Evolutionary conservation across 1,139 yeast species (phyloP).

Genomic region (Arxiozyma bovina): DNA sequence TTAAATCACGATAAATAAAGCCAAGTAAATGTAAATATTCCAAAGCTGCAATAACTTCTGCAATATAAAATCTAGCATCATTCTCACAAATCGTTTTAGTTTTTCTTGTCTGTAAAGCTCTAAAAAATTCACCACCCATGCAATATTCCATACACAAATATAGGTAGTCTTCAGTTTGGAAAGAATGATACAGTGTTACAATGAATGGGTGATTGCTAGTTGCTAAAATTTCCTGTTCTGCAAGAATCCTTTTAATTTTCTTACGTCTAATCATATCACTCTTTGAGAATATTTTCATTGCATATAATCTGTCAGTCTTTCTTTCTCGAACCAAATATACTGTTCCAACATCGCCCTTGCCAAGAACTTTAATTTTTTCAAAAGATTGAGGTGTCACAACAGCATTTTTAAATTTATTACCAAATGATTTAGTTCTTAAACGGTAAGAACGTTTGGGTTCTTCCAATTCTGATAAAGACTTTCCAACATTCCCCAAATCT

Average conservation of each 20-base stretch:
- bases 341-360: slow-evolving; percentile 97
- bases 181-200: slow-evolving; percentile 90
- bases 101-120: slow-evolving; percentile 87
- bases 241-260: slow-evolving; percentile 87
- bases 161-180: slow-evolving; percentile 87
- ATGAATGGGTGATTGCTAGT: slow-evolving; percentile 95
- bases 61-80: slow-evolving; percentile 90
- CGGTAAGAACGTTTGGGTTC: slow-evolving; percentile 33
- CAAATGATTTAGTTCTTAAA: slow-evolving; percentile 40
- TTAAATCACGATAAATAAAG: slow-evolving; percentile 85
- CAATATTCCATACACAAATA: slow-evolving; percentile 98
- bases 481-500: background rate
- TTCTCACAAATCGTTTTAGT: slow-evolving; percentile 77
- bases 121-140: slow-evolving; percentile 97
- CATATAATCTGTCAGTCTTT: slow-evolving; percentile 63
- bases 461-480: background rate
- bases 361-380: slow-evolving; percentile 77
- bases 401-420: slow-evolving; percentile 64
- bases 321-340: slow-evolving; percentile 87
- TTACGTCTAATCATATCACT: slow-evolving; percentile 92
- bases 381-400: slow-evolving; percentile 82
- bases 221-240: slow-evolving; percentile 94
- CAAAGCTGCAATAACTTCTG: slow-evolving; percentile 98
- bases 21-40: slow-evolving; percentile 96
- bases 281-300: slow-evolving; percentile 87